Evolutionary conservation across 352 stramenopile genomes (phyloP), one percentile per base, ranked within the genome.

Genomic region (Pythium pyrilobum): DNA sequence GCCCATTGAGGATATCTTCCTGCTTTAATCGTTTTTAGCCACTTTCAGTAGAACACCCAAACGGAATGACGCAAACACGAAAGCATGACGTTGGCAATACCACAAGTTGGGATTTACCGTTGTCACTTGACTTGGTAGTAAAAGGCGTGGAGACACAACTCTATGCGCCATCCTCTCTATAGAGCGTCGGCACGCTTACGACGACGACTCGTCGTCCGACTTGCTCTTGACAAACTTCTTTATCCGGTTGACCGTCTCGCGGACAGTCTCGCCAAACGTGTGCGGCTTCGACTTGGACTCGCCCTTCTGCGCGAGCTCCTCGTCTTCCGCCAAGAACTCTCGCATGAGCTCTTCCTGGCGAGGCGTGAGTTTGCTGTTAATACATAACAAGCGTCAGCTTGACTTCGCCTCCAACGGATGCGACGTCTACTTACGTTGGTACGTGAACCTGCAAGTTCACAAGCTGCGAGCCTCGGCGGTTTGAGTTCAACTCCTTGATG

Each of bases 381-480:
- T 28, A 27, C 24, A 18, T 36, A 31, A 40, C 31, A 23, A 40
- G 4, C 2, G 24, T 32, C 5, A 36, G 24, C 24, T 18, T 20
- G 15, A 23, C 15, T 18, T 16, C 7, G 24, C 10, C 20, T 31
- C 13, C 6, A 41, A n/a, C 38, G 16, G 25, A n/a, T n/a, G n/a
- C 16, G 3, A 31, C 1, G 11, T 28, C 44, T 0, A 69, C 55
- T 65, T 79, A 92, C 74, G 93, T 98, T 48, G 96, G 96, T 41
- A 99, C 89, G 59, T 97, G 72, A 45, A 99, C 84, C 67, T 98
- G 96, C 27, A 99, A 55, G 59, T 98, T 97, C 29, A 99, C 96
- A 38, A 98, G 77, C 70, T 99, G 97, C 65, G 98, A 97, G 42
- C 96, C 97, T 28, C 90, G 80, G 52, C 87, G 81, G 56, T 81